Percentiles rank a stretch among this genome's conserved stretches.
phyloP scores from a whole-genome alignment of 441 rosid species.

The Populus hybrid region DNA sequence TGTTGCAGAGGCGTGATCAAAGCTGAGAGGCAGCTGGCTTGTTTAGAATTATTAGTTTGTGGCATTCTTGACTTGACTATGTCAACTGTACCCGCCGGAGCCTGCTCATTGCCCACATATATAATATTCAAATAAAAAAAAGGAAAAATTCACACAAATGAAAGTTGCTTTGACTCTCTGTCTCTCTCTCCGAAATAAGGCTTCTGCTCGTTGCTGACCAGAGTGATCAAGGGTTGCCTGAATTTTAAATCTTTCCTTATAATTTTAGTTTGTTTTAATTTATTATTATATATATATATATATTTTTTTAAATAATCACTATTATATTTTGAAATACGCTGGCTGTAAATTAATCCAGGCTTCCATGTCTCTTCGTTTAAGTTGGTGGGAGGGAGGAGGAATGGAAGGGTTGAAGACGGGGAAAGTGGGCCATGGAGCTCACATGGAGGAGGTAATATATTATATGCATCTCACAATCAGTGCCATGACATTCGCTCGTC shows the following conservation, averaged over 20 bases:
- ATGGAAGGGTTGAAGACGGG: background rate
- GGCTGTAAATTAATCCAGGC: too few relatives aligned
- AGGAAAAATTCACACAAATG: too few relatives aligned
- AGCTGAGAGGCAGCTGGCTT: background rate
- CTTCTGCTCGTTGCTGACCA: too few relatives aligned
- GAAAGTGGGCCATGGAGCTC: slow-evolving; percentile 1
- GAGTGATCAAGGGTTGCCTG: too few relatives aligned
- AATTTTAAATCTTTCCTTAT: too few relatives aligned
- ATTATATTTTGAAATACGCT: too few relatives aligned
- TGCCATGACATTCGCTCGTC: slow-evolving; percentile 37
- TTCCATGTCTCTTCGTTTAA: background rate
- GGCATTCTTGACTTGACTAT: background rate
- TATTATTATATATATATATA: too few relatives aligned
- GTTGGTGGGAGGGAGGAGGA: background rate
- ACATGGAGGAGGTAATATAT: slow-evolving; percentile 24
- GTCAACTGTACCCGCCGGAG: background rate
- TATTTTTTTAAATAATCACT: too few relatives aligned
- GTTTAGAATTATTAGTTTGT: background rate
- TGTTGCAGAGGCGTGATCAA: too few relatives aligned
- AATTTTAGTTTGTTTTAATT: too few relatives aligned
- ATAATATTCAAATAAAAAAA: too few relatives aligned
- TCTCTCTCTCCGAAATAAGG: background rate
- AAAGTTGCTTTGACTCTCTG: background rate
- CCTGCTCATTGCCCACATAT: background rate
- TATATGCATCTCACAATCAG: slow-evolving; percentile 25